Evolutionary conservation across 1,139 yeast genomes (phyloP).

Genomic region (Hyphopichia burtonii): DNA sequence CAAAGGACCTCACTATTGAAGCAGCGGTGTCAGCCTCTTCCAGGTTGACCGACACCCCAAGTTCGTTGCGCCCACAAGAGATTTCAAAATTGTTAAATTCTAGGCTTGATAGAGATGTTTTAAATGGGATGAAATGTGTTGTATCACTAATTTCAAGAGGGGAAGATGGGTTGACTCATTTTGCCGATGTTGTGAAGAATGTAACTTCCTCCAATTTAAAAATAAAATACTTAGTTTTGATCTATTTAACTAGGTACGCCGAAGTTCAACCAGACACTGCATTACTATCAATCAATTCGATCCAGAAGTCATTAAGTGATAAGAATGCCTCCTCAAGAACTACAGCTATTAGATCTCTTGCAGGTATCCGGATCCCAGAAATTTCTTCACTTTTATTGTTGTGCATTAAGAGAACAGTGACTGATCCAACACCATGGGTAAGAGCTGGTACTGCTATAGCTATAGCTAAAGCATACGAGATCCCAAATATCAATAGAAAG

Average conservation of each 20-base stretch:
- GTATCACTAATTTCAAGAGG: constrained; percentile 67
- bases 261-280: constrained; percentile 88
- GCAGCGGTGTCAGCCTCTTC: constrained; percentile 82
- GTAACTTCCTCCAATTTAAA: constrained; percentile 70
- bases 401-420: constrained; percentile 65
- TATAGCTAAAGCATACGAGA: constrained; percentile 58
- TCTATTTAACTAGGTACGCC: constrained; percentile 75
- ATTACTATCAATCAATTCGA: constrained; percentile 82
- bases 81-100: constrained; percentile 67
- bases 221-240: constrained; percentile 74
- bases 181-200: constrained; percentile 88
- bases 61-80: constrained; percentile 59
- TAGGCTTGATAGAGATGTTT: constrained; percentile 65
- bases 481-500: constrained; percentile 29
- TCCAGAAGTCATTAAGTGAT: constrained; percentile 79
- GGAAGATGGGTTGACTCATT: constrained; percentile 59
- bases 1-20: constrained; percentile 74
- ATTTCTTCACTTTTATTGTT: constrained; percentile 76
- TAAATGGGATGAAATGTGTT: constrained; percentile 75
- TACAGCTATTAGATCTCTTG: constrained; percentile 72
- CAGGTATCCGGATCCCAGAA: constrained; percentile 77
- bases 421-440: constrained; percentile 77
- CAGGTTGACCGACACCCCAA: constrained; percentile 55
- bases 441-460: constrained; percentile 81
- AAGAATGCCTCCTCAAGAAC: constrained; percentile 67